Evolutionary conservation across 768 basidiomycete species (phyloP), one percentile per base, ranked within the genome.

Genomic region (Hygrophoropsis aurantiaca): DNA sequence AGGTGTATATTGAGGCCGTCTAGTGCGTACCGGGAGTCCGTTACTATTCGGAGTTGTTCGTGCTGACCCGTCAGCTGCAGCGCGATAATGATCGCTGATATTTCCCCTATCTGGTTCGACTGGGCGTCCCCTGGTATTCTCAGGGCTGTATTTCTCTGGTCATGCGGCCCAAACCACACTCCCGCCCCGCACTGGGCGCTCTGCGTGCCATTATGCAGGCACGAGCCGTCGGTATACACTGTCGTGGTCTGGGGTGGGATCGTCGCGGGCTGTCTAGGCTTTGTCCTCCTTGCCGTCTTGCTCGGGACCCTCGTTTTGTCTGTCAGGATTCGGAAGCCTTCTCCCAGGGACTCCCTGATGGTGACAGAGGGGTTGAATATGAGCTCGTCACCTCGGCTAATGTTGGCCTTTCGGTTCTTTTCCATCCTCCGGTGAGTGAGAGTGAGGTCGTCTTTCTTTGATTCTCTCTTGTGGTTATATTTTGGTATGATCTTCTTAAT

Each of bases 101-200:
- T 3, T 34, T 66, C 59, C 0, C 51, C 60, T 0, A 47, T 13
- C 18, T 64, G 50, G 40, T 64, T 64, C 0, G 59, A 45, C 2
- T 52, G 56, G 0, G 48, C 3, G 7, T 32, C n/a, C 0, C 11
- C 11, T 0, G 61, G 59, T 0, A 64, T 37, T 15, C 50, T 13
- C 1, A 55, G 9, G 0, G 50, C 44, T 18, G 5, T n/a, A 40
- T 62, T 64, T 18, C 30, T 1, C 0, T 35, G 27, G 38, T 56
- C 36, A 8, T 55, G 21, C 0, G 35, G 18, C 0, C 44, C 41
- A 18, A 44, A 52, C 50, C 46, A 64, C 5, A 61, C 23, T 3
- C 64, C 61, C 1, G 52, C 49, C 0, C 62, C 59, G 0, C 56
- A 58, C 16, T 21, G 37, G 2, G 51, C 57, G 25, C 55, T 43